These are phyloP conservation scores for Nakataea oryzae DNA, from an alignment of 2,329 filamentous ascomycete species.

Conservation along the genomic window DNA sequence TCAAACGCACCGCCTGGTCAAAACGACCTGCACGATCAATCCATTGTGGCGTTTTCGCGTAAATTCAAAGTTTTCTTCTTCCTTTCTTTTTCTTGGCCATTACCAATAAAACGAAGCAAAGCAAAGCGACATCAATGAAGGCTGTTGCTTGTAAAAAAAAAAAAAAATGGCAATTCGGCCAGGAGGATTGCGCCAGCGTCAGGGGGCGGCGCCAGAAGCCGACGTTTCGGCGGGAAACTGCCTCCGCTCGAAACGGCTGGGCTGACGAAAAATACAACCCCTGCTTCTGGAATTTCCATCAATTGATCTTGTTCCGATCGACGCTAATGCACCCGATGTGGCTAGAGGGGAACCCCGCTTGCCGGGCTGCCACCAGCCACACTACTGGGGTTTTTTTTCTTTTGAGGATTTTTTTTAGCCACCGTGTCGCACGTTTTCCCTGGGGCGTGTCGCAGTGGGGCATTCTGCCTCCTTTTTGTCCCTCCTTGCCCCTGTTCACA, in stretches of 20 bases:
- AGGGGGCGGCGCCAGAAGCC: neutral
- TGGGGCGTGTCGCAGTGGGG: constrained; percentile 4
- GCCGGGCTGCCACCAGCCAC: constrained; percentile 4
- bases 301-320: constrained; percentile 1
- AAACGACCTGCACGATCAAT: neutral
- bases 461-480: neutral
- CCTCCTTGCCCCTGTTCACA: neutral
- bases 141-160: neutral
- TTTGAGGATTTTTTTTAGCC: no score
- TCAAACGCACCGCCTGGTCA: neutral
- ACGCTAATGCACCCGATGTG: constrained; percentile 3
- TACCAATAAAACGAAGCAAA: neutral
- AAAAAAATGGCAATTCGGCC: neutral
- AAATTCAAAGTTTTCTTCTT: neutral
- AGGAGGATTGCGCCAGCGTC: neutral
- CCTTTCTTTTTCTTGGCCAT: neutral
- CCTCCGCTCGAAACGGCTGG: neutral
- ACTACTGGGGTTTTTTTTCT: neutral
- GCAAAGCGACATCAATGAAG: neutral
- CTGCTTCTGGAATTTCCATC: constrained; percentile 1
- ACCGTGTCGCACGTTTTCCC: neutral
- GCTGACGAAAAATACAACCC: neutral
- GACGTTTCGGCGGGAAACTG: neutral
- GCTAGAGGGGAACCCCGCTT: neutral
- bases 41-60: no score